These are phyloP conservation scores for Wilhelminamyces savonicus DNA, from an alignment of 805 yeast genomes.

Conservation along the genomic window DNA sequence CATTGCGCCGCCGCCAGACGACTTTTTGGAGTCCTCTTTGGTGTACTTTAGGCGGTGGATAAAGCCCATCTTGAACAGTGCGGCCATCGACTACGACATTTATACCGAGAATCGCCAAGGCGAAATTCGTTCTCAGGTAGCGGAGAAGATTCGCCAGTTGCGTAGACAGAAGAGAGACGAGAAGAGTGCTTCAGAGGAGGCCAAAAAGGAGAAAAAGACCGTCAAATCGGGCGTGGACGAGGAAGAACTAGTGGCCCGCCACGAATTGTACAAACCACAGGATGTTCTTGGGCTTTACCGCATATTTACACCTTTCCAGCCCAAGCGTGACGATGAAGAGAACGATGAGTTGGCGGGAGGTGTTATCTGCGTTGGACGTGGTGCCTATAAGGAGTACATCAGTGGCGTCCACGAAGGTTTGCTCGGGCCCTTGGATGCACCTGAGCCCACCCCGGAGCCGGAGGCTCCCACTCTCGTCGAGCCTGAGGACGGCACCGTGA, in stretches of 20 bases:
- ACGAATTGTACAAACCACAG: constrained; percentile 32
- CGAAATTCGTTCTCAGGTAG: constrained; percentile 73
- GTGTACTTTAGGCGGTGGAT: constrained; percentile 69
- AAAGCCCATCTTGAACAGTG: constrained; percentile 80
- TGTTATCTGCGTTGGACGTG: constrained; percentile 87
- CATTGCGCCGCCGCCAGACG: constrained; percentile 97
- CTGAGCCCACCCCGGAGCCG: constrained; percentile 21
- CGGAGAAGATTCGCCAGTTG: constrained; percentile 69
- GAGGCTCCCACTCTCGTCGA: neutral
- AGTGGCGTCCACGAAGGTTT: constrained; percentile 92
- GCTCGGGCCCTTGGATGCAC: constrained; percentile 73
- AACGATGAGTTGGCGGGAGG: constrained; percentile 60
- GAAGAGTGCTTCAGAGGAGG: constrained; percentile 1
- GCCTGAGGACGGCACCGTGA: neutral
- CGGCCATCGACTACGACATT: constrained; percentile 79
- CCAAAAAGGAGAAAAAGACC: constrained; percentile 6
- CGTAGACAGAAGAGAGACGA: constrained; percentile 37
- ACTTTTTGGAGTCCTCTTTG: constrained; percentile 69
- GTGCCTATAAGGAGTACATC: constrained; percentile 90
- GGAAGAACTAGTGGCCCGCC: constrained; percentile 19
- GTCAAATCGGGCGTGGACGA: constrained; percentile 20
- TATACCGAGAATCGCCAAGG: constrained; percentile 82
- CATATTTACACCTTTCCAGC: constrained; percentile 18
- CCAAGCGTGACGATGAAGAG: constrained; percentile 43
- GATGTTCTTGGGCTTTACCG: constrained; percentile 57